phyloP scores from a whole-genome alignment of 441 rosid genomes.

The Geranium incanum region DNA sequence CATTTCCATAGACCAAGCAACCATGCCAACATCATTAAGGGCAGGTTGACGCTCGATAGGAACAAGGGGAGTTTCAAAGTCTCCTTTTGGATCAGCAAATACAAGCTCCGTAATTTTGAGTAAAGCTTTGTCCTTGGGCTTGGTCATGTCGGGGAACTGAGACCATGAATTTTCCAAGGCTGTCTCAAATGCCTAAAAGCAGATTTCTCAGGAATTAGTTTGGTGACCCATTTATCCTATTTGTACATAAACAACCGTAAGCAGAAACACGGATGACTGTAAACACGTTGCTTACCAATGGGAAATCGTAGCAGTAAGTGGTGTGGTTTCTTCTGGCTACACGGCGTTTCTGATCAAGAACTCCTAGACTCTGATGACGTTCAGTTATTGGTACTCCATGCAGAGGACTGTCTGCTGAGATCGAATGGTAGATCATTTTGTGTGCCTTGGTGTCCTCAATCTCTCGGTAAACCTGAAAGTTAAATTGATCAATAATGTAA shows the following conservation, averaged over 20 bases:
- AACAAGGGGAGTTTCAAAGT: slow-evolving; percentile 67
- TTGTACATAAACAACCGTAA: neutral
- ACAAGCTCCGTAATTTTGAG: slow-evolving; percentile 69
- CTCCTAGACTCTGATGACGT: slow-evolving; percentile 65
- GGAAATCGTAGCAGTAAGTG: slow-evolving; percentile 98
- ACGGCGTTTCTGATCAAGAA: slow-evolving; percentile 77
- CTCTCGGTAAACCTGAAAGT: slow-evolving; percentile 82
- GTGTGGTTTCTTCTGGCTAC: slow-evolving; percentile 76
- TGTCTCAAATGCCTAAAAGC: slow-evolving; percentile 81
- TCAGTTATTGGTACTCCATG: slow-evolving; percentile 55
- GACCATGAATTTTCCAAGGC: slow-evolving; percentile 80
- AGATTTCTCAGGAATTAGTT: slow-evolving; percentile 10
- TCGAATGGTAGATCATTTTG: slow-evolving; percentile 57
- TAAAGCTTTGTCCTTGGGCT: slow-evolving; percentile 42
- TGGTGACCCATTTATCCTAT: neutral
- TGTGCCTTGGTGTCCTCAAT: slow-evolving; percentile 55
- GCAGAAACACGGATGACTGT: neutral
- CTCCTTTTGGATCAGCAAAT: slow-evolving; percentile 59
- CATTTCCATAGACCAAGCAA: slow-evolving; percentile 95
- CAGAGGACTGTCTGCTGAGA: slow-evolving; percentile 55
- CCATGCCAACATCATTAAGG: slow-evolving; percentile 92
- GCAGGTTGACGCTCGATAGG: slow-evolving; percentile 59
- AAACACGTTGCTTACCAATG: slow-evolving; percentile 52
- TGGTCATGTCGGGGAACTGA: slow-evolving; percentile 43
- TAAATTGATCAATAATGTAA: slow-evolving; percentile 17